Base-by-base conservation (phyloP, 768 basidiomycete genomes). In the Boletus rex-veris region DNA sequence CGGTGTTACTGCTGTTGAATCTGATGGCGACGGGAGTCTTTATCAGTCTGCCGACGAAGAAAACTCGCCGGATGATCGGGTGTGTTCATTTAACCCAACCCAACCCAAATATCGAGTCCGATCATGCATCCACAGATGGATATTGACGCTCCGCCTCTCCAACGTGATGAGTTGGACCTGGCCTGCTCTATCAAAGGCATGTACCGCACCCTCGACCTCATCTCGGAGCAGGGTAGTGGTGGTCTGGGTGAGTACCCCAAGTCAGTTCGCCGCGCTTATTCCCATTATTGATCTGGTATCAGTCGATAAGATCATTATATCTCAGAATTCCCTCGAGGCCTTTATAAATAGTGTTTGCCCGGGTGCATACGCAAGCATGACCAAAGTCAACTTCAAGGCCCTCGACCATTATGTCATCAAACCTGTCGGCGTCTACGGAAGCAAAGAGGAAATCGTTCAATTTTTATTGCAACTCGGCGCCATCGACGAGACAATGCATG, bases 381-480 rank as follows among this genome's bases (percentile, higher is more conserved):
- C 80, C 2, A 79, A 75, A 55, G 79, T 85, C 53, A 74, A 85
- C 55, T 85, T 86, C 64, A 74, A 73, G 41, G 64, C 67, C 1
- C 69, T 85, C 8, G 83, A 85, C 60, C 55, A 71, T 3, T 61
- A 73, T 14, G 48, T 58, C 4, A 60, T 86, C 53, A 75, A 77
- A 54, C 81, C 81, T 6, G 61, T 81, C 6, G 84, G 84, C 2
- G 55, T 85, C 2, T 85, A 86, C 55, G 84, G 84, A 0, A 79
- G 77, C 58, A 80, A 75, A 60, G 62, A 71, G 4, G 74, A 80
- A 54, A 79, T 85, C 14, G 74, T 78, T 7, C 64, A 69, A 9
- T 77, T 83, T 45, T 63, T 86, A 0, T 54, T 55, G 14, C 62
- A 70, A 5, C 61, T 76, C 11, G 66, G 58, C 3, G 67, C 67